phyloP scores from a whole-genome alignment of 2,329 filamentous ascomycete genomes.

The Aspergillus latus region DNA sequence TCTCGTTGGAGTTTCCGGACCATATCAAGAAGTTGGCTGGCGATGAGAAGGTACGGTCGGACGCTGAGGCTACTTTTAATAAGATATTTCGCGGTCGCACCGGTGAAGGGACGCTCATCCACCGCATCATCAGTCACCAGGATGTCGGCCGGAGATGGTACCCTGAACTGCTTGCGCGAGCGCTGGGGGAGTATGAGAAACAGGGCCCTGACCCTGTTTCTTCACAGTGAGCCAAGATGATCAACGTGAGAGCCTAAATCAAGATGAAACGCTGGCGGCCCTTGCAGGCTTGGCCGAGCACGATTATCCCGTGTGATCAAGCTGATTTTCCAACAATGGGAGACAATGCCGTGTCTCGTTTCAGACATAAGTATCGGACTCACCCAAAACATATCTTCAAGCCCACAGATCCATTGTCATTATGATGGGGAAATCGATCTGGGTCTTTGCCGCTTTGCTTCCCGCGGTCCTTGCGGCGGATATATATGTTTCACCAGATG shows the following conservation, averaged over 20 bases:
- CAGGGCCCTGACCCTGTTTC: neutral
- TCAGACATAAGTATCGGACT: constrained; percentile 6
- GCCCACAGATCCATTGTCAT: neutral
- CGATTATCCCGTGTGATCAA: constrained; percentile 3
- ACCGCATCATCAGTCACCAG: constrained; percentile 39
- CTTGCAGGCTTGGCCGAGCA: constrained; percentile 11
- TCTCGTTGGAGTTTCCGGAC: constrained; percentile 30
- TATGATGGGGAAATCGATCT: constrained; percentile 2
- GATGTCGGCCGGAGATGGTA: constrained; percentile 40
- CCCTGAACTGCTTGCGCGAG: constrained; percentile 33
- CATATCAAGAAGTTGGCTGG: constrained; percentile 33
- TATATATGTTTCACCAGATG: constrained; percentile 19
- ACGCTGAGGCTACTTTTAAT: constrained; percentile 40
- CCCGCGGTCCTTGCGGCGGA: constrained; percentile 9
- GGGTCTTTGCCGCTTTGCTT: neutral
- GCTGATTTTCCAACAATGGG: constrained; percentile 17
- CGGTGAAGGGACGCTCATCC: constrained; percentile 36
- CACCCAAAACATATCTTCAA: neutral
- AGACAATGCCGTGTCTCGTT: neutral
- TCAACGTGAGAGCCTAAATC: neutral
- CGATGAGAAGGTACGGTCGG: constrained; percentile 35
- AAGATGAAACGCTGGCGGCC: constrained; percentile 5
- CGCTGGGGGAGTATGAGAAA: constrained; percentile 27
- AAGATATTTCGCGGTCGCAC: constrained; percentile 32
- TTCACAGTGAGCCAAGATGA: neutral